Evolutionary conservation across 2,329 filamentous ascomycete species (phyloP).

Genomic region (Didymella arachidicola): DNA sequence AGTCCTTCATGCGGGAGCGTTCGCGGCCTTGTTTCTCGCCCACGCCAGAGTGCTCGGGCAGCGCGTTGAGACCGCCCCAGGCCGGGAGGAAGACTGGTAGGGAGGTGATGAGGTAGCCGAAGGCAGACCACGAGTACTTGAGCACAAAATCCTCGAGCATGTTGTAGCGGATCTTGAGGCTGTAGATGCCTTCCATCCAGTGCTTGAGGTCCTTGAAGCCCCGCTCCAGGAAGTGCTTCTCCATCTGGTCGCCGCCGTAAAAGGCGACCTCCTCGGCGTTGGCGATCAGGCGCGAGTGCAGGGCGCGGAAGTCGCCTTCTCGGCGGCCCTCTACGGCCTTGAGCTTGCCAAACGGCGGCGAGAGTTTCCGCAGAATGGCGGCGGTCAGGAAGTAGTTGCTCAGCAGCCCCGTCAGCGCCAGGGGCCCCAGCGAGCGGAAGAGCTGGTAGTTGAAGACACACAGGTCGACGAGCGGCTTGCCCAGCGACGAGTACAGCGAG

Average conservation of each 20-base stretch:
- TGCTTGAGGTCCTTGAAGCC: constrained; percentile 92
- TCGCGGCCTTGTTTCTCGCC: constrained; percentile 67
- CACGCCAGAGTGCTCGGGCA: constrained; percentile 66
- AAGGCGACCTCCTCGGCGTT: constrained; percentile 98
- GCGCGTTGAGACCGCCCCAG: constrained; percentile 85
- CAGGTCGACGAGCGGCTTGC: constrained; percentile 97
- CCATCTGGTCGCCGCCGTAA: constrained; percentile 93
- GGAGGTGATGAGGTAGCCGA: constrained; percentile 92
- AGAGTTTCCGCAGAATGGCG: constrained; percentile 84
- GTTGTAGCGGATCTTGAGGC: constrained; percentile 96
- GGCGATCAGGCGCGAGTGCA: constrained; percentile 90
- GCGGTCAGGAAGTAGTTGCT: constrained; percentile 96
- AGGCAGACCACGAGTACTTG: constrained; percentile 98
- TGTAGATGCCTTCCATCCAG: constrained; percentile 99
- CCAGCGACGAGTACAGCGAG: constrained; percentile 91
- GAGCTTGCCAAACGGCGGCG: constrained; percentile 94
- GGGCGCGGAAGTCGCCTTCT: constrained; percentile 90
- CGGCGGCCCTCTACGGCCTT: constrained; percentile 95
- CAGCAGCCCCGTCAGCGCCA: constrained; percentile 84
- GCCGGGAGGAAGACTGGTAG: constrained; percentile 92
- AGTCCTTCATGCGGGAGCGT: constrained; percentile 92
- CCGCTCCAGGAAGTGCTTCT: constrained; percentile 88
- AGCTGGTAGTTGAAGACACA: constrained; percentile 98
- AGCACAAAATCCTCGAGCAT: constrained; percentile 98
- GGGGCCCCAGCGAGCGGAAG: constrained; percentile 85